Conservation (phyloP, 1,284 basidiomycete genomes). For the Phaffia rhodozyma region DNA sequence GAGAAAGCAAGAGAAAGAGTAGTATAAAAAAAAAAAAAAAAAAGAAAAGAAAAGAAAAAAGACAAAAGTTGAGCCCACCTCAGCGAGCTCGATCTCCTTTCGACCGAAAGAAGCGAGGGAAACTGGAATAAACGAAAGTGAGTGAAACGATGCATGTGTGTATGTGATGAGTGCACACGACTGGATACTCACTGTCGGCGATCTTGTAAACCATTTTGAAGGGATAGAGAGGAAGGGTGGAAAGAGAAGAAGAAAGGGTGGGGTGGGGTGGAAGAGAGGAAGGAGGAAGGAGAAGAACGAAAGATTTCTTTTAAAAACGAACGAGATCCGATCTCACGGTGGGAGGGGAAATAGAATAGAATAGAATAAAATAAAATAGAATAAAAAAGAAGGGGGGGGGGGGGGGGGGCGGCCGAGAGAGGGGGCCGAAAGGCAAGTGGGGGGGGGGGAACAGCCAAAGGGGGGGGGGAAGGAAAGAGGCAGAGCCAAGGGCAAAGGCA, state of each 20-base stretch:
- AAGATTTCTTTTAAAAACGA: too few relatives aligned
- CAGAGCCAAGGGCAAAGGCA: too few relatives aligned
- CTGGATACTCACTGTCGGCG: slow-evolving; percentile 43
- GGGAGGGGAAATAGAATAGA: not conserved
- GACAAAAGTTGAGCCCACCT: slow-evolving; percentile 43
- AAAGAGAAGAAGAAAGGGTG: too few relatives aligned
- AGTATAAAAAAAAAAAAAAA: not conserved
- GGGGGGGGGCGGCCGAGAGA: not conserved
- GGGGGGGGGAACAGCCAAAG: not conserved
- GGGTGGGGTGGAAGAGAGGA: not conserved
- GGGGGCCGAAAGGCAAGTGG: not conserved
- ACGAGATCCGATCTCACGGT: not conserved
- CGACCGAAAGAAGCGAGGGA: slow-evolving; percentile 63
- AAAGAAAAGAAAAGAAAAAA: slow-evolving; percentile 45
- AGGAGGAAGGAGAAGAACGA: not conserved
- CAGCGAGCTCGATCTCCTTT: slow-evolving; percentile 97
- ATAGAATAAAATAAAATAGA: too few relatives aligned
- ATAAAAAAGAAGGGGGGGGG: not conserved
- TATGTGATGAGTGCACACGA: not conserved
- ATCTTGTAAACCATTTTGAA: slow-evolving; percentile 68
- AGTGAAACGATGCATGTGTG: slow-evolving; percentile 14
- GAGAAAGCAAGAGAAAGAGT: slow-evolving; percentile 73
- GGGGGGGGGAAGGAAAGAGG: not conserved
- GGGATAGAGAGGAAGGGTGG: slow-evolving; percentile 23
- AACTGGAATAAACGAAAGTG: slow-evolving; percentile 48